Conservation (phyloP, 208 protist species). For the Sergeia podlipaevii region DNA sequence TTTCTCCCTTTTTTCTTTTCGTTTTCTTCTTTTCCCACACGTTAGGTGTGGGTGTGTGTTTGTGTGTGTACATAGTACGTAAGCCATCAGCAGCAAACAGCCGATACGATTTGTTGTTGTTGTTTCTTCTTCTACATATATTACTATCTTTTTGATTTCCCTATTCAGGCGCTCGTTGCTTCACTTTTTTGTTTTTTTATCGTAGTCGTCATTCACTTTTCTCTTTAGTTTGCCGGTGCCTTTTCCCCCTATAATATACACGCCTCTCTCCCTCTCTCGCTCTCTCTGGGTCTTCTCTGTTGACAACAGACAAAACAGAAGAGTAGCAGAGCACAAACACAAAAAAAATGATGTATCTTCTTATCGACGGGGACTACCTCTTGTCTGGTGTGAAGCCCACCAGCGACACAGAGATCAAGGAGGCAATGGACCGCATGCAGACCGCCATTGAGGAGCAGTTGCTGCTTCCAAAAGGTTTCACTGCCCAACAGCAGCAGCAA, state of each 20-base stretch:
- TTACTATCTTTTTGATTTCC: too few species aligned
- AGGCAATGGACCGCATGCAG: slow-evolving; percentile 34
- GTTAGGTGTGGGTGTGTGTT: too few species aligned
- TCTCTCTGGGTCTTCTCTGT: not conserved
- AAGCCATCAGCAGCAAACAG: too few species aligned
- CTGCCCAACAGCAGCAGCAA: not conserved
- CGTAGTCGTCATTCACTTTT: too few species aligned
- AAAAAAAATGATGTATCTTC: slow-evolving; percentile 41
- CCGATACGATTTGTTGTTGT: too few species aligned
- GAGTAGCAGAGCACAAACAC: slow-evolving; percentile 1
- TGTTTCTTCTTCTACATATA: too few species aligned
- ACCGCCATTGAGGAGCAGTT: slow-evolving; percentile 42
- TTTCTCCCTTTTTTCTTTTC: not conserved
- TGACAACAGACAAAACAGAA: not conserved
- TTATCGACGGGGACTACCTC: slow-evolving; percentile 78
- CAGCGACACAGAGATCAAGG: slow-evolving; percentile 35
- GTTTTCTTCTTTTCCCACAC: not conserved
- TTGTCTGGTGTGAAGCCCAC: slow-evolving; percentile 59
- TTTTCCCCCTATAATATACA: too few species aligned
- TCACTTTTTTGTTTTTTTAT: too few species aligned
- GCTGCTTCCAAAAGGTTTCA: slow-evolving; percentile 6
- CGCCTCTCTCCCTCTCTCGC: too few species aligned
- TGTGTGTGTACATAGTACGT: too few species aligned
- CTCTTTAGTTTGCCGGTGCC: too few species aligned
- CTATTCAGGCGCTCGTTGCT: too few species aligned